Evolutionary conservation across 2,329 filamentous ascomycete genomes (phyloP), one percentile per base, ranked within the genome.

Genomic region (Myriosclerotinia duriaeana): DNA sequence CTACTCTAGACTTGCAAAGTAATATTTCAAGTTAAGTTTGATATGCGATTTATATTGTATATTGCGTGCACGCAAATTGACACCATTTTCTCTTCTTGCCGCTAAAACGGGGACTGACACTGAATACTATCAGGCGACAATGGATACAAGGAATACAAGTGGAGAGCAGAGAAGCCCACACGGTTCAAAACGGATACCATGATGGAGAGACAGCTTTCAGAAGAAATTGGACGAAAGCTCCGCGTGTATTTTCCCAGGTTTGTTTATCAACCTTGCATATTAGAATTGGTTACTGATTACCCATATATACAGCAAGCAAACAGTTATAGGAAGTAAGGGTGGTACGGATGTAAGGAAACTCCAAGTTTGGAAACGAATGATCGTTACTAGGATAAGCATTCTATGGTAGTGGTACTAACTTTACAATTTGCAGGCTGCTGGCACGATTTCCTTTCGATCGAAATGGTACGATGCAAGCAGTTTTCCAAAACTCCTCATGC

Each of bases 191-290:
- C 46, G 22, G 54, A 66, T 38, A 68, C 67, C 50, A 26, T 62
- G 58, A 67, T 55, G 53, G 72, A 75, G 58, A 65, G 59, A 36
- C 70, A 70, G 59, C 62, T 73, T 64, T 59, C 69, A 54, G 70
- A 73, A 65, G 70, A 70, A 56, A 48, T 77, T 53, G 78, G 79
- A 69, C 78, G 85, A 42, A 81, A 81, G 58, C 85, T 95, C 71
- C 85, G 88, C 12, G 84, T 96, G 62, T 96, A 93, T 77, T 97
- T 94, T 73, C 93, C 93, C 3, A 92, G 89, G 1, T 78, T 42
- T 17, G 12, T 44, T 53, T 8, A 50, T 52, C n/a, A 26, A 61
- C 9, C 55, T 26, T 40, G 60, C 48, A 60, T 44, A 5, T 61
- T 26, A 60, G 40, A 36, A 48, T 40, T 48, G 36, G 22, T 44